A percentile compares a stretch with the other conserved stretches of the same genome.
Evolutionary conservation across 352 stramenopile species (phyloP).

Genomic region (Pythium sp.): DNA sequence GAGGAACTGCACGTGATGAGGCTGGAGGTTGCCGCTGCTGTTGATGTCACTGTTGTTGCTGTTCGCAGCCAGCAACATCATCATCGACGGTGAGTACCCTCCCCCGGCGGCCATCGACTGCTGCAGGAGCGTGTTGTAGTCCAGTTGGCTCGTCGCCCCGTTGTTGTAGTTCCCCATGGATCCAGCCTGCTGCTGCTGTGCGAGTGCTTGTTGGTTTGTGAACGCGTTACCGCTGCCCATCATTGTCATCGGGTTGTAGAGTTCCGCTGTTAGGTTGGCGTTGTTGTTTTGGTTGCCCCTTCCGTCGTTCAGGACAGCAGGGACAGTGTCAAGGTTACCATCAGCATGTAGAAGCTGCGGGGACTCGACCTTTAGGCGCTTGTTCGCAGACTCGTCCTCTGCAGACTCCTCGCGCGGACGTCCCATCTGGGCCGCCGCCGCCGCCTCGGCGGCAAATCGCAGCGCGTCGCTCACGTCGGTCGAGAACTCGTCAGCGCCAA

Average conservation of each 20-base stretch:
- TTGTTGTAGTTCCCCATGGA: not conserved
- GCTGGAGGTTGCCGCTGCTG: constrained; percentile 8
- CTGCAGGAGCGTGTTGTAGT: constrained; percentile 36
- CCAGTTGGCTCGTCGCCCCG: constrained; percentile 4
- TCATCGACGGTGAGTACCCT: constrained; percentile 25
- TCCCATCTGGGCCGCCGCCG: not conserved
- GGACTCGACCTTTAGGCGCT: constrained; percentile 9
- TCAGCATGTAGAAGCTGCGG: not conserved
- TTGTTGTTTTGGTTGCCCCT: not conserved
- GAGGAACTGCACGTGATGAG: constrained; percentile 34
- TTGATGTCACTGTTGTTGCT: not conserved
- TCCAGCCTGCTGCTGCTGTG: constrained; percentile 5
- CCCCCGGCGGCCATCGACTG: constrained; percentile 31
- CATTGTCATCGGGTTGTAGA: constrained; percentile 2
- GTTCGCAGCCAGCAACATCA: constrained; percentile 19
- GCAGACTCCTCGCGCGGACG: not conserved
- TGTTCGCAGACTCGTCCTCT: constrained; percentile 5
- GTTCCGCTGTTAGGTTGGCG: not conserved
- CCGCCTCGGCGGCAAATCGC: not conserved
- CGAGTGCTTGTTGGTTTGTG: not conserved
- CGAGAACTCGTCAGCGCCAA: not conserved
- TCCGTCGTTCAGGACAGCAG: constrained; percentile 4
- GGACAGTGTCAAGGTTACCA: not conserved
- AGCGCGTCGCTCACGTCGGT: constrained; percentile 6
- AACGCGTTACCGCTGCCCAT: not conserved